Percentiles rank a stretch among this genome's conserved stretches.
These are phyloP conservation scores for Dactylella cylindrospora DNA, from an alignment of 2,329 filamentous ascomycete genomes.

Conservation along the genomic window DNA sequence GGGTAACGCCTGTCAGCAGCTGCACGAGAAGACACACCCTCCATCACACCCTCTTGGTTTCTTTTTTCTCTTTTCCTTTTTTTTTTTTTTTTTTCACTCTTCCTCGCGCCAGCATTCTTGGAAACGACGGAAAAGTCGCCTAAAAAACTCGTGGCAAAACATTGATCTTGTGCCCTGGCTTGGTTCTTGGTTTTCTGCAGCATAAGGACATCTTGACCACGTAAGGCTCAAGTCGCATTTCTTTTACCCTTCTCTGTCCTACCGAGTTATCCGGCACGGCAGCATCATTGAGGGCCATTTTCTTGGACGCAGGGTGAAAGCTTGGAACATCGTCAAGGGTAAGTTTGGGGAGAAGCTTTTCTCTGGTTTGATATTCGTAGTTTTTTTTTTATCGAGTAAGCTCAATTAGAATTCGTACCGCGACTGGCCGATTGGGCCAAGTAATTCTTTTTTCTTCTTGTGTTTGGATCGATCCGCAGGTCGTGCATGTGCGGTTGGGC, in stretches of 20 bases:
- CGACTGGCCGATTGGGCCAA: conserved; percentile 11
- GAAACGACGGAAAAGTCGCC: conserved; percentile 37
- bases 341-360: too few relatives aligned
- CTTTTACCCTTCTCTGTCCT: conserved; percentile 12
- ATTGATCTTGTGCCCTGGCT: too few relatives aligned
- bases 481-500: too few relatives aligned
- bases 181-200: not conserved
- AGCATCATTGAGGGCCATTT: not conserved
- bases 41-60: too few relatives aligned
- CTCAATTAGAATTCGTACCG: too few relatives aligned
- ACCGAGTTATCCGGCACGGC: conserved; percentile 24
- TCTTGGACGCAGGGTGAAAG: conserved; percentile 35
- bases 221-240: conserved; percentile 30
- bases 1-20: not conserved
- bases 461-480: not conserved
- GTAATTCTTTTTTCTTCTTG: too few relatives aligned
- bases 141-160: conserved; percentile 44
- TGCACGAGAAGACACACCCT: too few relatives aligned
- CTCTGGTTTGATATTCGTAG: too few relatives aligned
- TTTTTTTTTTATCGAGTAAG: too few relatives aligned
- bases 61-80: too few relatives aligned
- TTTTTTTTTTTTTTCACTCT: too few relatives aligned
- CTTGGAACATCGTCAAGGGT: conserved; percentile 14
- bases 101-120: too few relatives aligned
- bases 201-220: conserved; percentile 3